Evolutionary conservation across 805 yeast genomes (phyloP).

Genomic region (Pichia scutulata): DNA sequence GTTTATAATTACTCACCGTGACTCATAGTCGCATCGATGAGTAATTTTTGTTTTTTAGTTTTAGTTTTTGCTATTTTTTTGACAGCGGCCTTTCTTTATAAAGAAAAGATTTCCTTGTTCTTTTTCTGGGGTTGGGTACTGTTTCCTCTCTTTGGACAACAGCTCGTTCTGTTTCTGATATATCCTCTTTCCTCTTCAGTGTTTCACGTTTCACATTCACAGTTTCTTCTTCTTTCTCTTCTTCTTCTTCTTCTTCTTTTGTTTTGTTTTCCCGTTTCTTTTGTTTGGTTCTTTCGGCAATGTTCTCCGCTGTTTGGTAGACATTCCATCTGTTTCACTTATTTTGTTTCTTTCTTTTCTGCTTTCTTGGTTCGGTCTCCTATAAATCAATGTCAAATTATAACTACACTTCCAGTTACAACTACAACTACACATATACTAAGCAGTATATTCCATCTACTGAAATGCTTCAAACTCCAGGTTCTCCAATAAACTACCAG

Average conservation of each 20-base stretch:
- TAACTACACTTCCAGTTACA: neutral
- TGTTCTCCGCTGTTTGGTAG: neutral
- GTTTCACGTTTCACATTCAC: too few species aligned
- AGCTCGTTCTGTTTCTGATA: neutral
- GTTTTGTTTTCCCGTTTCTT: neutral
- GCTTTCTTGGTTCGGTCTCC: neutral
- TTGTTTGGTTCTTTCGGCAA: neutral
- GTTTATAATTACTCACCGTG: neutral
- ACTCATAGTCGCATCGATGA: neutral
- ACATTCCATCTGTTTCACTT: neutral
- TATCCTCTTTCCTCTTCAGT: neutral
- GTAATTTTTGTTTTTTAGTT: neutral
- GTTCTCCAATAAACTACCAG: neutral
- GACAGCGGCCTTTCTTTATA: neutral
- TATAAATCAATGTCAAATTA: neutral
- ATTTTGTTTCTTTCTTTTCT: neutral
- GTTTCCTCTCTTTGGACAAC: neutral
- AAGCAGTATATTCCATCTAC: neutral
- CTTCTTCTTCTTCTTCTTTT: neutral
- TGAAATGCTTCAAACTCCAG: neutral
- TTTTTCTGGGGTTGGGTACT: too few species aligned
- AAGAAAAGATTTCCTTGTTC: neutral
- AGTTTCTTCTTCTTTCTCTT: neutral
- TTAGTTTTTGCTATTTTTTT: too few species aligned
- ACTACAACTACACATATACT: neutral